Conservation (phyloP, 192 early-diverging fungal genomes). For the Allomyces macrogynus region DNA sequence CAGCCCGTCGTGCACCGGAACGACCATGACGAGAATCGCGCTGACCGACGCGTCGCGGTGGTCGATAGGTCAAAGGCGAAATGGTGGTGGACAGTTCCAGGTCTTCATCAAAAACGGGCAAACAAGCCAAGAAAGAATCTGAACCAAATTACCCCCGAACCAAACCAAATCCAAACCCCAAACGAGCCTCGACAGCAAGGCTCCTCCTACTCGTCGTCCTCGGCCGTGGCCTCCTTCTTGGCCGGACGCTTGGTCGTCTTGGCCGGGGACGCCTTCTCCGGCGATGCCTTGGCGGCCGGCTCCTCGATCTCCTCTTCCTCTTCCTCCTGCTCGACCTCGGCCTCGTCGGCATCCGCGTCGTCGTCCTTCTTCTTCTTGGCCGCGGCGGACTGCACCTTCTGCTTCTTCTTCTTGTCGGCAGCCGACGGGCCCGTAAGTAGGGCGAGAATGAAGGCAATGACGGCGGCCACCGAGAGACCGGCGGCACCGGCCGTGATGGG, state of each 20-base stretch:
- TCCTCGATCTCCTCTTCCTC: background rate
- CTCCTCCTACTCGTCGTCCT: background rate
- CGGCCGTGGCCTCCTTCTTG: background rate
- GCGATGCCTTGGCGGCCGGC: conserved; percentile 2
- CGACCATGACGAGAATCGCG: too few species aligned
- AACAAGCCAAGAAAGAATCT: too few species aligned
- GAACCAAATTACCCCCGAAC: too few species aligned
- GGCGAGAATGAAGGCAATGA: background rate
- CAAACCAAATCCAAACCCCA: too few species aligned
- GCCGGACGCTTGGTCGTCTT: background rate
- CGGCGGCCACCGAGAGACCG: background rate
- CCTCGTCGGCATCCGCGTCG: background rate
- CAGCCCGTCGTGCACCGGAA: too few species aligned
- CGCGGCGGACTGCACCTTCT: background rate
- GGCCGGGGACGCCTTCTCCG: background rate
- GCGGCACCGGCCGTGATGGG: too few species aligned
- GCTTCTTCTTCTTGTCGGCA: background rate
- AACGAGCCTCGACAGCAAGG: too few species aligned
- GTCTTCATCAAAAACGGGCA: too few species aligned
- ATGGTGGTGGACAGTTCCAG: too few species aligned
- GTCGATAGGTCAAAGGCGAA: too few species aligned
- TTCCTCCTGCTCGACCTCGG: background rate
- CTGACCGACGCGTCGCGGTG: too few species aligned
- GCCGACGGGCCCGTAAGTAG: background rate
- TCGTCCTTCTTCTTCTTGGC: background rate